Evolutionary conservation across 2,329 filamentous ascomycete genomes (phyloP).

Genomic region (Arthrobotrys iridis): DNA sequence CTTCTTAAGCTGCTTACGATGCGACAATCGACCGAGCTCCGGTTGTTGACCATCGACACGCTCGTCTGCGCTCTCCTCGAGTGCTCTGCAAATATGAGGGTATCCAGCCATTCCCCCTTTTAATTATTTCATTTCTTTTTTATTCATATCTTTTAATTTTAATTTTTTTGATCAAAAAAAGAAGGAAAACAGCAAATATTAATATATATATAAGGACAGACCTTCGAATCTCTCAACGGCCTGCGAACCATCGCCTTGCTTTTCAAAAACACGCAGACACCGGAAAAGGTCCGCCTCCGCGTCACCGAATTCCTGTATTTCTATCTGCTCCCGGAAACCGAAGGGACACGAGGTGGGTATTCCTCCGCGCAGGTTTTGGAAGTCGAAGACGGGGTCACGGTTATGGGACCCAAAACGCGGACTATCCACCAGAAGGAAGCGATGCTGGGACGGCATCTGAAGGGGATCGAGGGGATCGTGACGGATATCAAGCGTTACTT

Average conservation of each 20-base stretch:
- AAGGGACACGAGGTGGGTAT: slow-evolving; percentile 33
- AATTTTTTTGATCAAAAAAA: not conserved
- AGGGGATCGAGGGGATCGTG: slow-evolving; percentile 84
- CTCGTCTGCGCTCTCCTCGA: slow-evolving; percentile 90
- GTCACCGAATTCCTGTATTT: slow-evolving; percentile 98
- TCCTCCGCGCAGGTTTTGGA: slow-evolving; percentile 54
- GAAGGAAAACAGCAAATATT: not conserved
- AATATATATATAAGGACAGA: slow-evolving; percentile 39
- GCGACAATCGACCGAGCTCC: slow-evolving; percentile 88
- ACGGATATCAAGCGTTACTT: slow-evolving; percentile 71
- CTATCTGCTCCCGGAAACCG: slow-evolving; percentile 92
- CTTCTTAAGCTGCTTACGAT: slow-evolving; percentile 94
- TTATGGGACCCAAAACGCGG: slow-evolving; percentile 64
- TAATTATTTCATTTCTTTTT: too few species aligned
- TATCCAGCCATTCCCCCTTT: not conserved
- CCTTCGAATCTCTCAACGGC: slow-evolving; percentile 91
- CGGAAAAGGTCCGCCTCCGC: slow-evolving; percentile 89
- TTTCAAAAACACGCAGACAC: slow-evolving; percentile 87
- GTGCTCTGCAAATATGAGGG: slow-evolving; percentile 84
- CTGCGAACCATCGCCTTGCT: slow-evolving; percentile 89
- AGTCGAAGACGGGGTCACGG: slow-evolving; percentile 59
- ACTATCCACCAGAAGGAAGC: slow-evolving; percentile 83
- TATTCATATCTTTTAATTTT: not conserved
- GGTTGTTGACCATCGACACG: slow-evolving; percentile 87
- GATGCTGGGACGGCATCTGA: slow-evolving; percentile 78